Conservation (phyloP, 495 filamentous ascomycete species). For the Aspergillus homomorphus region DNA sequence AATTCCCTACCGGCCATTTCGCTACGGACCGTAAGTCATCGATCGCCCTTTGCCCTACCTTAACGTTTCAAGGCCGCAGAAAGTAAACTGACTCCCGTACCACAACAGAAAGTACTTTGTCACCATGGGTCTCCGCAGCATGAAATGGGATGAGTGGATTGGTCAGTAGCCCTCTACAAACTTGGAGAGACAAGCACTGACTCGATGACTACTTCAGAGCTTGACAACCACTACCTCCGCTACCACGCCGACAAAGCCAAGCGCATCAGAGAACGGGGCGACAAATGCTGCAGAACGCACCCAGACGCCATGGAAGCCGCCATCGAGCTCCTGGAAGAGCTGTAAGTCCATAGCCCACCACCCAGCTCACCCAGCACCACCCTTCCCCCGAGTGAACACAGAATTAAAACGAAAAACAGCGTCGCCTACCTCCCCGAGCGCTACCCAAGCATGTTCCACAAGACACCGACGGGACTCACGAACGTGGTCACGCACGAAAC, state of each 20-base stretch:
- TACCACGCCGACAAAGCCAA: slow-evolving; percentile 72
- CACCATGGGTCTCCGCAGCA: slow-evolving; percentile 77
- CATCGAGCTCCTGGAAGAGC: slow-evolving; percentile 75
- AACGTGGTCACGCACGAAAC: slow-evolving; percentile 71
- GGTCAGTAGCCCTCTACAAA: slow-evolving; percentile 28
- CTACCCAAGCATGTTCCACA: slow-evolving; percentile 70
- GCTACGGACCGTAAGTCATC: slow-evolving; percentile 64
- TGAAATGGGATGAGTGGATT: slow-evolving; percentile 84
- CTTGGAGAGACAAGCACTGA: slow-evolving; percentile 12
- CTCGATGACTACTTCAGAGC: slow-evolving; percentile 42
- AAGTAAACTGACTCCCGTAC: background rate
- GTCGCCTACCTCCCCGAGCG: slow-evolving; percentile 72
- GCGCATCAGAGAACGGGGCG: slow-evolving; percentile 68
- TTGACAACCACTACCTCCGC: slow-evolving; percentile 77
- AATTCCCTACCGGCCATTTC: slow-evolving; percentile 80
- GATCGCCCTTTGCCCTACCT: slow-evolving; percentile 15
- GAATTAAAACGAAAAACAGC: slow-evolving; percentile 21
- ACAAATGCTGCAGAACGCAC: slow-evolving; percentile 66
- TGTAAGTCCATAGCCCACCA: slow-evolving; percentile 36
- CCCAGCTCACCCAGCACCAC: background rate
- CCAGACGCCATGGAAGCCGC: slow-evolving; percentile 75
- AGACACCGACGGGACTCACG: slow-evolving; percentile 62
- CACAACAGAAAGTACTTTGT: slow-evolving; percentile 60
- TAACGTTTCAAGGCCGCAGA: background rate
- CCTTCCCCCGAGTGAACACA: background rate